Evolutionary conservation across 2,329 filamentous ascomycete genomes (phyloP).

Genomic region (Hortaea werneckii): DNA sequence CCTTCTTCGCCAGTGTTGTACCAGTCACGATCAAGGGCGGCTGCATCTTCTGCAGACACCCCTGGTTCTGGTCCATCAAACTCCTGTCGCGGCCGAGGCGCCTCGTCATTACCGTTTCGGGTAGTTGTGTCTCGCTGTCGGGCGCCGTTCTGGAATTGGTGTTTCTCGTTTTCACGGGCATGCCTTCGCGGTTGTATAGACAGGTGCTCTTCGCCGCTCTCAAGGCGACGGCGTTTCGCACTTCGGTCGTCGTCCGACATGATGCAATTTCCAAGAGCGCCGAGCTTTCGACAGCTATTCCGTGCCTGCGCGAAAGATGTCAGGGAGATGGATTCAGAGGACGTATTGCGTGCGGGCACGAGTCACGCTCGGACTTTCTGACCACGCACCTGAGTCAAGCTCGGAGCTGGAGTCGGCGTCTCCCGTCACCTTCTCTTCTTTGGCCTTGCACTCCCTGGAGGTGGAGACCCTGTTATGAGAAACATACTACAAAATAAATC

Average conservation of each 20-base stretch:
- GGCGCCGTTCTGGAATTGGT: conserved; percentile 6
- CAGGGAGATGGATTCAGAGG: too few relatives aligned
- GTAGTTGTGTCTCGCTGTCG: conserved; percentile 7
- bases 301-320: too few relatives aligned
- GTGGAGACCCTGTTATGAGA: too few relatives aligned
- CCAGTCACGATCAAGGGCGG: conserved; percentile 81
- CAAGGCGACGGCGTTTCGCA: conserved; percentile 57
- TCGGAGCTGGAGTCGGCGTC: too few relatives aligned
- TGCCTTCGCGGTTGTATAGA: conserved; percentile 20
- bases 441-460: too few relatives aligned
- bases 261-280: neutral
- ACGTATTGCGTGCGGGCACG: too few relatives aligned
- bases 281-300: too few relatives aligned
- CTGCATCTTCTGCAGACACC: conserved; percentile 55
- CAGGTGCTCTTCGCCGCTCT: conserved; percentile 45
- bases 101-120: conserved; percentile 13
- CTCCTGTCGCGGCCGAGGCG: conserved; percentile 41
- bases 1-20: conserved; percentile 79
- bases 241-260: conserved; percentile 36
- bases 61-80: conserved; percentile 54
- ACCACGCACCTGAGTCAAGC: too few relatives aligned
- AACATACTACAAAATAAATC: too few relatives aligned
- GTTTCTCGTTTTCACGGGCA: too few relatives aligned
- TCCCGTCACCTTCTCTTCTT: too few relatives aligned
- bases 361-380: too few relatives aligned